Base-by-base conservation (phyloP, 208 protist species). In the Crithidia mellificae region DNA sequence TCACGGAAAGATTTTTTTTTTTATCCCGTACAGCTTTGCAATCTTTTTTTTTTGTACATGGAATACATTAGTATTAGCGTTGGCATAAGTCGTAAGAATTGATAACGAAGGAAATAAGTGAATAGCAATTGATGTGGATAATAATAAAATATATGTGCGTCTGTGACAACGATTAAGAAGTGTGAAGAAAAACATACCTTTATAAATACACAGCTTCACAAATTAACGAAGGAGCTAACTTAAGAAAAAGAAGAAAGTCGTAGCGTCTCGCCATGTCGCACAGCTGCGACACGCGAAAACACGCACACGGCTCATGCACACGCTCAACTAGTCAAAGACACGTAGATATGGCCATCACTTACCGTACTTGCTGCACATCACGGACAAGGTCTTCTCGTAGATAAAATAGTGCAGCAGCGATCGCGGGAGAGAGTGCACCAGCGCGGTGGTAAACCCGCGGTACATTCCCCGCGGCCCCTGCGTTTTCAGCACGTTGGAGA, bases 351-450 rank as follows among this genome's bases (percentile, higher is more conserved):
- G 34, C 34, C 15, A 6, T 64, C 14, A 44, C 17, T 39, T 44
- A 6, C 54, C 17, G 25, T 71, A 59, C 17, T 52, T 49, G 6
- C 32, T 55, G n/a, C 63, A 83, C 19, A 87, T 50, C 17, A 80
- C 14, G 14, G 68, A 77, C 2, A 95, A 70, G 19, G 74, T 73
- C 59, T 90, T 91, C 50, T 96, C 92, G 51, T 95, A 96, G 41
- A 90, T 55, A 12, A 84, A 67, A 68, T 90, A 95, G 29, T 96
- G 83, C 20, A 89, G 51, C 29, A 92, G 44, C 17, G 78, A 83
- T 1, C 92, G 86, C 0, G 92, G 92, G 4, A 96, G 70, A 7
- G 92, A 82, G 64, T 96, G 87, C 0, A 84, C 20, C 9, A 96
- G 63, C 0, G 88, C 80, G 0, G 86, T 78, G 27, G 29, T 54